Evolutionary conservation across 2,329 filamentous ascomycete species (phyloP), one percentile per base, ranked within the genome.

Genomic region (Chaetomiaceae sp.): DNA sequence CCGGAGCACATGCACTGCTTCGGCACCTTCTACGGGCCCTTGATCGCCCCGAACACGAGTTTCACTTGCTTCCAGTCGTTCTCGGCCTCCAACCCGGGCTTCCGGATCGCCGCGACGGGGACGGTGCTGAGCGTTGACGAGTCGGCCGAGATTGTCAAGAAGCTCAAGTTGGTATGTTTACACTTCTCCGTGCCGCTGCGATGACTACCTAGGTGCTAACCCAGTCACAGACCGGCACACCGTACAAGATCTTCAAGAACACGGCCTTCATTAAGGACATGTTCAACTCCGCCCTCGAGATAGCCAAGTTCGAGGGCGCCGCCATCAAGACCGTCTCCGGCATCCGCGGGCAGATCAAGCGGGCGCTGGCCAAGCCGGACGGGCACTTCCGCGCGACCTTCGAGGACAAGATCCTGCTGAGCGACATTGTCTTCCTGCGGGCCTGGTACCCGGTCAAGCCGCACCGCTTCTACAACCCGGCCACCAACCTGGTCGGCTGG

Each of bases 1-100:
- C 94, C 93, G 0, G 94, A 98, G 72, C 93, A 98, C 63, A 97
- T 96, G 89, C 93, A 97, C 70, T 98, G 94, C 70, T 95, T 95
- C 64, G 93, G 81, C 33, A 95, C 90, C 41, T 89, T 97, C 67
- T 97, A 95, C 61, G 93, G 90, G 0, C 93, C 94, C 0, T 79
- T 98, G 7, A 88, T 96, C 50, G 89, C 93, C 1, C 93, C 94
- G 11, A 96, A 95, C 66, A 95, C 91, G 2, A 89, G 91, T 49
- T 97, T 98, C 68, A 90, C 87, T 56, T 93, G 86, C 65, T 88
- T 97, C 55, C 88, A 97, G 66, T 88, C 84, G 7, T 84, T 98
- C 61, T 88, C 86, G 0, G 82, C 86, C 51, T 80, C 84, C 60
- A 91, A 84, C 39, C 85, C 90, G 0, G 90, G 90, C 17, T 97